Base-by-base conservation (phyloP, 768 basidiomycete genomes). In the Panellus pusillus region DNA sequence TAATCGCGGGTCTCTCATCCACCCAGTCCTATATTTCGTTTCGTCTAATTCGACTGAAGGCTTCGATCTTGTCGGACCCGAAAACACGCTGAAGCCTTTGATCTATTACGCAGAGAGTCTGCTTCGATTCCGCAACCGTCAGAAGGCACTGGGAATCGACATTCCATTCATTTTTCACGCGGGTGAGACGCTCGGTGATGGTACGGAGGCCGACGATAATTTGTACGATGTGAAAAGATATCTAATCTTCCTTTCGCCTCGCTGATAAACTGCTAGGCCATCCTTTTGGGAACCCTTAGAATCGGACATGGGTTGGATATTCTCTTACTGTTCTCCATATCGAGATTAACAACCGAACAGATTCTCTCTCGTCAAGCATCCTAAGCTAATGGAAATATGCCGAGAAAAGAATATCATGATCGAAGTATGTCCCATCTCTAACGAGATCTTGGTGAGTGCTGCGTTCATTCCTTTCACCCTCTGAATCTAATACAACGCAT, bases 141-240 rank as follows among this genome's bases (percentile, higher is more conserved):
- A 81, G 61, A 73, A 80, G 46, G 79, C 83, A 54, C 72, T 78
- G 41, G 76, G 80, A 0, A 60, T 91, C 1, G 78, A 84, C 28
- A 81, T 91, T 20, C 90, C 90, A 1, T 89, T 89, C 67, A 77
- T 91, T 43, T 83, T 90, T 61, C 90, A 91, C 61, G 88, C 87
- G 0, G 90, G 90, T 17, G 89, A 91, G 69, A 91, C 89, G 0
- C 75, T 87, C 18, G 86, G 87, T 5, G 90, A 91, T 64, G 90
- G 90, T 6, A 81, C 80, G 4, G 69, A 74, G 17, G 83, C 84
- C 17, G 89, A 92, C 54, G 67, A 76, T 45, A 91, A 91, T 63
- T 68, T 91, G 27, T 91, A 87, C 59, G 90, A 92, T 64, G 32
- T 35, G 32, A 35, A 14, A 14, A 35, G 6, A 24, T 24, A 3